Evolutionary conservation across 2,329 filamentous ascomycete species (phyloP).

Genomic region (Akanthomyces uredinophilus): DNA sequence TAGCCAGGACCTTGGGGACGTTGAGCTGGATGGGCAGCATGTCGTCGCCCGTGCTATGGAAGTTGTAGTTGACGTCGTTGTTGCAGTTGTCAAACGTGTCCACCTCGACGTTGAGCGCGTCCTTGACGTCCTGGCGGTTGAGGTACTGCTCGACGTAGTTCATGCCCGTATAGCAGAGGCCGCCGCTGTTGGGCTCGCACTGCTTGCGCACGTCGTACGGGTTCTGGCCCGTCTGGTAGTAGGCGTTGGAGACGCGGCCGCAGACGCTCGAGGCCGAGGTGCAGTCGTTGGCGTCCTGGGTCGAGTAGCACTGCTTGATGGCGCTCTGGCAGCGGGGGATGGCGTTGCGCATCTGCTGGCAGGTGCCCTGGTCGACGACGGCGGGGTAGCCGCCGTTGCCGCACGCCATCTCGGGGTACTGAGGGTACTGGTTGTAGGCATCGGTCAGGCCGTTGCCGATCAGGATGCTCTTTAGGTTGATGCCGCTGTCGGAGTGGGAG

Average conservation of each 20-base stretch:
- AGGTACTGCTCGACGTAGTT: constrained; percentile 84
- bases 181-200: constrained; percentile 70
- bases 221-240: constrained; percentile 15
- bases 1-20: constrained; percentile 70
- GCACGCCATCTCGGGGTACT: constrained; percentile 97
- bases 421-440: constrained; percentile 84
- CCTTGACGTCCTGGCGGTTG: constrained; percentile 76
- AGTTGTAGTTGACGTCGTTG: constrained; percentile 97
- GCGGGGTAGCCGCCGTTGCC: constrained; percentile 90
- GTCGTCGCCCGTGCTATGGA: constrained; percentile 96
- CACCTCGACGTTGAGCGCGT: constrained; percentile 87
- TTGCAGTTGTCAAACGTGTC: constrained; percentile 92
- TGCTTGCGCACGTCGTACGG: constrained; percentile 90
- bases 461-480: constrained; percentile 91
- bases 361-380: constrained; percentile 71
- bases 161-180: constrained; percentile 89
- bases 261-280: constrained; percentile 96
- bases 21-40: constrained; percentile 96
- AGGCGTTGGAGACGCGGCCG: constrained; percentile 45
- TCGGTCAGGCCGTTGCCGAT: constrained; percentile 98
- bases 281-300: constrained; percentile 84
- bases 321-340: constrained; percentile 83
- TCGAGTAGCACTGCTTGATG: constrained; percentile 88
- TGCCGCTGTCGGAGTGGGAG: constrained; percentile 91
- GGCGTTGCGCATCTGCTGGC: constrained; percentile 86